phyloP scores from a whole-genome alignment of 1,284 basidiomycete species.

The Cryptococcus maquisensis region DNA sequence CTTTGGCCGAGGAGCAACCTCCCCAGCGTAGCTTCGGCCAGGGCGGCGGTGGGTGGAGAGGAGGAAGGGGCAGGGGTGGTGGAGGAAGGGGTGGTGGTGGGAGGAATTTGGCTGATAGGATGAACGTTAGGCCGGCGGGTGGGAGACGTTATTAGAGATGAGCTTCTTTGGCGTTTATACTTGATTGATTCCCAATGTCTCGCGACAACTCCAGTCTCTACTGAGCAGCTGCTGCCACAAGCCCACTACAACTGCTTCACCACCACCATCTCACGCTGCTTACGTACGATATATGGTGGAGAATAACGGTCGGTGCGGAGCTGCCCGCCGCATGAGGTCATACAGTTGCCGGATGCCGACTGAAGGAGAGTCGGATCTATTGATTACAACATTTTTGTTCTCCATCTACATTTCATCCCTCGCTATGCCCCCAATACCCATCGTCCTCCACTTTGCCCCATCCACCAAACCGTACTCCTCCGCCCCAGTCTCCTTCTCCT shows the following conservation, averaged over 20 bases:
- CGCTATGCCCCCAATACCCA: conserved; percentile 24
- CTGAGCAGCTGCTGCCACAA: too few relatives aligned
- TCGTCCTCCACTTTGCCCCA: conserved; percentile 18
- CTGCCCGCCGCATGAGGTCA: not conserved
- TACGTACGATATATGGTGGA: not conserved
- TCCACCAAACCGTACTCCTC: not conserved
- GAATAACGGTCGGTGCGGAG: not conserved
- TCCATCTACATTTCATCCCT: not conserved
- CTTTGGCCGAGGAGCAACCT: conserved; percentile 21
- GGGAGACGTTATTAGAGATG: not conserved
- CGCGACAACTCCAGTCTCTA: too few relatives aligned
- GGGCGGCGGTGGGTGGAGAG: not conserved
- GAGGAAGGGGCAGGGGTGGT: conserved; percentile 13
- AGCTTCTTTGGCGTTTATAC: too few relatives aligned
- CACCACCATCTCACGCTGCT: too few relatives aligned
- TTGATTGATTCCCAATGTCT: too few relatives aligned
- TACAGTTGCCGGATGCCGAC: not conserved
- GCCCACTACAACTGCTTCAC: too few relatives aligned
- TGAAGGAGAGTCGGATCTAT: not conserved
- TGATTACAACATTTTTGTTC: not conserved
- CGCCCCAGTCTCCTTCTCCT: not conserved
- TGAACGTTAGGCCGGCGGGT: conserved; percentile 2
- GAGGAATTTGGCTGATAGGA: conserved; percentile 10
- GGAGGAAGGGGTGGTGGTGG: too few relatives aligned
- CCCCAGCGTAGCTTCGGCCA: not conserved